Percentiles rank a stretch among this genome's conserved stretches.
Conservation (phyloP, 1,284 basidiomycete genomes). For the Phylloporus sp. region DNA sequence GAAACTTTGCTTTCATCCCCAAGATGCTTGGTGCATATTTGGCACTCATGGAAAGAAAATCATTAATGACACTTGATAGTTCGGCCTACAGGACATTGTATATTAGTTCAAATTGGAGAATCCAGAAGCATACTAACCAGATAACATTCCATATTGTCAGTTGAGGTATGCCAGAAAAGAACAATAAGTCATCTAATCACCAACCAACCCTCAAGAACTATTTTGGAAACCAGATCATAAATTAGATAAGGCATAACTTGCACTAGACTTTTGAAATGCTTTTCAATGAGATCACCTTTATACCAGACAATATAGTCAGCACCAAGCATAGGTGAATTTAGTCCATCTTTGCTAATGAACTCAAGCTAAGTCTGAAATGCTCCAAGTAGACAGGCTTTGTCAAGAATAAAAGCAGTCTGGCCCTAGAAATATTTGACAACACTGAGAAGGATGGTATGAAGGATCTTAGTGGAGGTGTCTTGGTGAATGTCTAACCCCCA, state of each 20-base stretch:
- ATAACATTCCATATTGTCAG: no score
- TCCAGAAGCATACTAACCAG: no score
- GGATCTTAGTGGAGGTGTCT: constrained; percentile 38
- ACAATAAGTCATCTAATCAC: no score
- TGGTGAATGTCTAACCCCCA: constrained; percentile 9
- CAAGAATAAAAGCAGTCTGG: constrained; percentile 21
- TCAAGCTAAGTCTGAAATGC: background rate
- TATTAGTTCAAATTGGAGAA: no score
- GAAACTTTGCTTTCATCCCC: background rate
- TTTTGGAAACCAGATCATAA: no score
- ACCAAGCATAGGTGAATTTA: constrained; percentile 14
- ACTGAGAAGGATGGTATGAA: constrained; percentile 40
- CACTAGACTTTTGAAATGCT: no score
- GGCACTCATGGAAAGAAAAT: background rate
- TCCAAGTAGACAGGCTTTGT: background rate
- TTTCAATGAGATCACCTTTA: no score
- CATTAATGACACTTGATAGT: background rate
- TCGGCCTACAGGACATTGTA: no score
- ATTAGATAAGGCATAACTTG: no score
- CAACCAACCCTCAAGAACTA: no score
- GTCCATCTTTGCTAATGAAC: background rate
- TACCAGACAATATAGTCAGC: no score
- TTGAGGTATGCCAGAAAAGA: no score
- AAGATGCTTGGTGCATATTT: background rate
- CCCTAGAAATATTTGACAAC: constrained; percentile 42